phyloP scores from a whole-genome alignment of 768 basidiomycete genomes.

The Rhizopogon vinicolor region DNA sequence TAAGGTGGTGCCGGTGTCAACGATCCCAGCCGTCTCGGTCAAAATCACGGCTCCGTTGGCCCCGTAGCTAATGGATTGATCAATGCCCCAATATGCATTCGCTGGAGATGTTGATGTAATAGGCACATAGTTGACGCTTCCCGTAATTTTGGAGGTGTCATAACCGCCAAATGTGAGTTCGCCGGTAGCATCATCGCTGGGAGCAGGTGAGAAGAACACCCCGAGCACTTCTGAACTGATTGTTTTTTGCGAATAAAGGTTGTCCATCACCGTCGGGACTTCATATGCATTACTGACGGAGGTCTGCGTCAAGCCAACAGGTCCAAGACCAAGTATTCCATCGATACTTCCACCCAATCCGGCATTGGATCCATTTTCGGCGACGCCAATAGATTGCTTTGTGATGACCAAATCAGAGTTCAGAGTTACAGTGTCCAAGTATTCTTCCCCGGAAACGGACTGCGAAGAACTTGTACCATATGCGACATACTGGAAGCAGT shows the following conservation, averaged over 20 bases:
- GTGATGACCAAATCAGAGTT: neutral
- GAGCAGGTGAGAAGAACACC: slow-evolving; percentile 27
- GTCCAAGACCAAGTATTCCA: slow-evolving; percentile 22
- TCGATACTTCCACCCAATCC: slow-evolving; percentile 27
- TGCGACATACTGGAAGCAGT: neutral
- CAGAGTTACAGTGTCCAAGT: neutral
- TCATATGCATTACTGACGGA: neutral
- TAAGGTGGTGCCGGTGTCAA: slow-evolving; percentile 35
- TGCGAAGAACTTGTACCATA: neutral
- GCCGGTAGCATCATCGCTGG: slow-evolving; percentile 3
- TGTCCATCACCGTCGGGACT: slow-evolving; percentile 25
- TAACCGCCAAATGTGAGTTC: slow-evolving; percentile 16
- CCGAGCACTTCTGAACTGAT: slow-evolving; percentile 22
- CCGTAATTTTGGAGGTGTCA: slow-evolving; percentile 9
- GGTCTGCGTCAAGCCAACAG: neutral
- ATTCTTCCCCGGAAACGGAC: slow-evolving; percentile 3
- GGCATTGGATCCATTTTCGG: slow-evolving; percentile 3
- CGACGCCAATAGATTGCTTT: slow-evolving; percentile 28
- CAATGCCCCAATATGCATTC: slow-evolving; percentile 28
- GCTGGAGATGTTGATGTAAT: slow-evolving; percentile 28
- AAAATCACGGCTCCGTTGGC: slow-evolving; percentile 13
- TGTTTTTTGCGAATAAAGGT: slow-evolving; percentile 25
- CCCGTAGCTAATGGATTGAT: slow-evolving; percentile 26
- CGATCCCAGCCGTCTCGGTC: slow-evolving; percentile 23
- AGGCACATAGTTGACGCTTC: slow-evolving; percentile 14